Conservation (phyloP, 1,284 basidiomycete genomes). For the Austroboletus niveus region DNA sequence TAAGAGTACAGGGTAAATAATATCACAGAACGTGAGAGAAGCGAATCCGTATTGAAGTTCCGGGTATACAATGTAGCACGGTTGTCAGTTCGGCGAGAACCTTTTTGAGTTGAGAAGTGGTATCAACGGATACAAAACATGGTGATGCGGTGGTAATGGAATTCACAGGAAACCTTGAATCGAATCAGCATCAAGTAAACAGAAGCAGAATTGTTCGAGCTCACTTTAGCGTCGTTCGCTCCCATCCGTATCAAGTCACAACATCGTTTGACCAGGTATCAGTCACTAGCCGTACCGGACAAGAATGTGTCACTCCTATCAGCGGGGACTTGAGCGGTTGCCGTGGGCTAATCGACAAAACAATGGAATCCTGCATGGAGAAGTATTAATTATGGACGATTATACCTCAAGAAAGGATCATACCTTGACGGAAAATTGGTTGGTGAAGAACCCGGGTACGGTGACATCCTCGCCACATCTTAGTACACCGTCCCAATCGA, state of each 20-base stretch:
- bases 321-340: conserved; percentile 30
- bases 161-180: not conserved
- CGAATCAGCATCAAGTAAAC: not conserved
- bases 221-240: not conserved
- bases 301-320: conserved; percentile 19
- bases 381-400: not conserved
- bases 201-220: not conserved
- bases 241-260: conserved; percentile 1
- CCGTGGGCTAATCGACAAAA: conserved; percentile 27
- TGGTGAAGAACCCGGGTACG: conserved; percentile 22
- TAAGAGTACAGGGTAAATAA: not conserved
- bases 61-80: too few relatives aligned
- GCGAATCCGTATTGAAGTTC: not conserved
- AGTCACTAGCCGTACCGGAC: conserved; percentile 25
- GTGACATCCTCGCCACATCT: conserved; percentile 18
- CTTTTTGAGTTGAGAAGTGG: not conserved
- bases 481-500: conserved; percentile 33
- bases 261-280: conserved; percentile 28
- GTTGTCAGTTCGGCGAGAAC: not conserved
- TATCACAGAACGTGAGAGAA: not conserved
- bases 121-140: not conserved
- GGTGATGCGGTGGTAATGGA: not conserved
- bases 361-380: conserved; percentile 24
- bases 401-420: not conserved
- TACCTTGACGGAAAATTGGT: conserved; percentile 26